These are phyloP conservation scores for Ocimum tenuiflorum DNA, from an alignment of 257 asterid genomes.

Conservation along the genomic window DNA sequence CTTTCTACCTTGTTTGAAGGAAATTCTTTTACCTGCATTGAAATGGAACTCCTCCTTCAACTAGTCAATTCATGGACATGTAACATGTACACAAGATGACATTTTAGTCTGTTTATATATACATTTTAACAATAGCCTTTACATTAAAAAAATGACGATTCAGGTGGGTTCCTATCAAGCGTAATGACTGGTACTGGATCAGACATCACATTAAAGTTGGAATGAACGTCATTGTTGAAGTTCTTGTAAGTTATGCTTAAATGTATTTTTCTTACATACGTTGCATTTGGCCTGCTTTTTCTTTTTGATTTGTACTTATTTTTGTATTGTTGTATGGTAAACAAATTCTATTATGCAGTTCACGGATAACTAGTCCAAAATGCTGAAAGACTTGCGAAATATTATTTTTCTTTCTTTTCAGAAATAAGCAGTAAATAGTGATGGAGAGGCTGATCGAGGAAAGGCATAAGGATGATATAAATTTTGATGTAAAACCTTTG, in stretches of 20 bases:
- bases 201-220: constrained; percentile 98
- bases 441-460: not conserved
- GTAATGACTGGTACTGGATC: constrained; percentile 98
- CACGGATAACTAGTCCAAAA: not conserved
- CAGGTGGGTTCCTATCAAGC: constrained; percentile 95
- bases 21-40: not conserved
- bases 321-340: not conserved
- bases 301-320: not conserved
- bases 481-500: not conserved
- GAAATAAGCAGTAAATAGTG: not conserved
- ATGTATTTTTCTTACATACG: not conserved
- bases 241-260: constrained; percentile 54
- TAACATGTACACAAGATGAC: not conserved
- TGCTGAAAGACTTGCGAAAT: not conserved
- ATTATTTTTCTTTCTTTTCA: not conserved
- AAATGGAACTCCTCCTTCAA: not conserved
- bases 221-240: constrained; percentile 74
- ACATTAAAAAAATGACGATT: constrained; percentile 6
- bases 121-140: constrained; percentile 3
- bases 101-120: not conserved
- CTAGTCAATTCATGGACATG: not conserved
- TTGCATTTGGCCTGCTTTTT: constrained; percentile 5
- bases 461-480: not conserved
- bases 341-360: not conserved
- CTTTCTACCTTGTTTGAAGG: not conserved